A percentile compares a stretch with the other conserved stretches of the same genome.
Conservation (phyloP, 192 early-diverging fungal species). For the Coemansia asiatica region DNA sequence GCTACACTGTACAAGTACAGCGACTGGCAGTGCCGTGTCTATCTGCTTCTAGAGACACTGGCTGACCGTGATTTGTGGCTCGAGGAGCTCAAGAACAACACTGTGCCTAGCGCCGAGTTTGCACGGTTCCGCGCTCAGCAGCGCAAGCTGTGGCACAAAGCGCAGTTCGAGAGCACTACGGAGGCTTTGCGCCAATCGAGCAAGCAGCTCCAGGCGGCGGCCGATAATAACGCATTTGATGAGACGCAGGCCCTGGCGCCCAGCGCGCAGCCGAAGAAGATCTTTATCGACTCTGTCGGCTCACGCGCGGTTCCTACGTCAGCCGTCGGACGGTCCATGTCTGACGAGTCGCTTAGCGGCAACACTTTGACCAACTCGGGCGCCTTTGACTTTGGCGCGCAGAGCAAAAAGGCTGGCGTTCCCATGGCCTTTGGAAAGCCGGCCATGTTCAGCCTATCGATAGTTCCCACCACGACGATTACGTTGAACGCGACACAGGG, state of each 20-base stretch:
- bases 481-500: not conserved
- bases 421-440: conserved; percentile 49
- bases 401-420: conserved; percentile 13
- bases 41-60: conserved; percentile 45
- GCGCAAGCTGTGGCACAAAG: conserved; percentile 27
- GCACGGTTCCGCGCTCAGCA: conserved; percentile 34
- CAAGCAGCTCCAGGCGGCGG: conserved; percentile 30
- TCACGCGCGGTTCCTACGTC: conserved; percentile 18
- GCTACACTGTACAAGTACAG: conserved; percentile 33
- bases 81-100: conserved; percentile 22
- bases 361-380: conserved; percentile 36
- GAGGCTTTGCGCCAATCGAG: conserved; percentile 33
- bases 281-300: conserved; percentile 30
- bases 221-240: conserved; percentile 19
- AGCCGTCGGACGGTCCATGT: not conserved
- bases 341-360: conserved; percentile 28
- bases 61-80: conserved; percentile 47
- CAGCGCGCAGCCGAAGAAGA: conserved; percentile 37
- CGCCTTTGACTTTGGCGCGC: conserved; percentile 8
- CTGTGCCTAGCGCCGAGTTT: conserved; percentile 50
- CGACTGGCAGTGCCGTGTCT: conserved; percentile 57
- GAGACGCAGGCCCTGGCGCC: conserved; percentile 24
- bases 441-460: conserved; percentile 32
- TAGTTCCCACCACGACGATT: conserved; percentile 15
- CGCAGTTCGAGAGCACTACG: conserved; percentile 30